Percentiles rank a stretch among this genome's conserved stretches.
Conservation (phyloP, 1,284 basidiomycete species). For the Apiotrichum gamsii region DNA sequence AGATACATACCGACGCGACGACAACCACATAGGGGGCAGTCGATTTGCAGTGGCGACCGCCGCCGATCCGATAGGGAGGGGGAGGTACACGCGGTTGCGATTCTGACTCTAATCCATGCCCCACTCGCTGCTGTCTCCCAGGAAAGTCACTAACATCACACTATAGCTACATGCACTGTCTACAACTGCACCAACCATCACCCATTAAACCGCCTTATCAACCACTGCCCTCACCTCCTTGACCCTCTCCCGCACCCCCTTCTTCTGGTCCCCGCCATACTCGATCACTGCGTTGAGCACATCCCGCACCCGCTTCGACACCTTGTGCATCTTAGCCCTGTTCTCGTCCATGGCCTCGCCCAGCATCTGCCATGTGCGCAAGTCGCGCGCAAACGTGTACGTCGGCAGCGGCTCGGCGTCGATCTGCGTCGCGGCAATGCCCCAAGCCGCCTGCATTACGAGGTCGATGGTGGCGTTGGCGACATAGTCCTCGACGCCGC, state of each 20-base stretch:
- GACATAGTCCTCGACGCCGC: conserved; percentile 43
- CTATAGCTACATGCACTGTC: not conserved
- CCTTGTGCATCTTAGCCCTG: conserved; percentile 19
- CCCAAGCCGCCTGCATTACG: conserved; percentile 43
- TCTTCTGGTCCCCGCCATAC: conserved; percentile 34
- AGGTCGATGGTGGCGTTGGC: conserved; percentile 47
- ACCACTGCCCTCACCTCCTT: conserved; percentile 24
- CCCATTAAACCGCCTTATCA: too few species aligned
- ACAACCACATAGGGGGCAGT: too few species aligned
- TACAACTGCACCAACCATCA: not conserved
- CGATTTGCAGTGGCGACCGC: too few species aligned
- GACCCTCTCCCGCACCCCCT: conserved; percentile 35
- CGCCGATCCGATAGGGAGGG: too few species aligned
- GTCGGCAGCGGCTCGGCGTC: conserved; percentile 41
- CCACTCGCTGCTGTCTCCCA: too few species aligned
- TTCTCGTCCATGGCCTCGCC: conserved; percentile 26
- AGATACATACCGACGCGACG: too few species aligned
- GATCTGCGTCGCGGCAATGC: conserved; percentile 32
- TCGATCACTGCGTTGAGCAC: conserved; percentile 27
- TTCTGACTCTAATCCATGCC: too few species aligned
- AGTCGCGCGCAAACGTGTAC: conserved; percentile 45
- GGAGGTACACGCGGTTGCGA: too few species aligned
- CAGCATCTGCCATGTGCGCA: conserved; percentile 37
- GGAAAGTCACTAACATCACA: too few species aligned
- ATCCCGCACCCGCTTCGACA: conserved; percentile 22